These are phyloP conservation scores for Saccharum spontaneum DNA, from an alignment of 176 grass and related monocot species.

Conservation along the genomic window DNA sequence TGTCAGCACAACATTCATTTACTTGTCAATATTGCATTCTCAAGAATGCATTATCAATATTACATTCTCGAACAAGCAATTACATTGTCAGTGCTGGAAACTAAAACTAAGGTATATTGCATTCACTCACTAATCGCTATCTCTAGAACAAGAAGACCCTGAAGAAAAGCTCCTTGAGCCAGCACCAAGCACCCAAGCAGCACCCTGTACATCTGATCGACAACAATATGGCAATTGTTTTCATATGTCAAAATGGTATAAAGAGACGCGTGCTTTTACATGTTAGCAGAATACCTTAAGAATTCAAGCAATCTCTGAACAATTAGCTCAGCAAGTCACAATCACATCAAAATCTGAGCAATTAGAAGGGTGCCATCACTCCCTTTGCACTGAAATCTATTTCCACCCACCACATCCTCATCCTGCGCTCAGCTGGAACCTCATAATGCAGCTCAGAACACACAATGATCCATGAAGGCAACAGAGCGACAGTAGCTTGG, in stretches of 20 bases:
- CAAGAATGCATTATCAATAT: no score
- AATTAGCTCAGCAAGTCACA: conserved; percentile 34
- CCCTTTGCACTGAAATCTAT: conserved; percentile 54
- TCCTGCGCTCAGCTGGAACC: conserved; percentile 61
- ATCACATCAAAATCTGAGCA: background rate
- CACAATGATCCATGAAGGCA: background rate
- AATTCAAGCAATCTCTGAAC: background rate
- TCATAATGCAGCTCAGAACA: conserved; percentile 44
- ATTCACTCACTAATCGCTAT: background rate
- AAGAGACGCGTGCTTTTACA: background rate
- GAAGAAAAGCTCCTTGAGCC: background rate
- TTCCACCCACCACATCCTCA: conserved; percentile 66
- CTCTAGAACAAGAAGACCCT: background rate
- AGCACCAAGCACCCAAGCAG: background rate
- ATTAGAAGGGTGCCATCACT: conserved; percentile 53
- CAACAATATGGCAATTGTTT: conserved; percentile 38
- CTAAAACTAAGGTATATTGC: background rate
- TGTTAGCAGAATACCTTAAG: background rate
- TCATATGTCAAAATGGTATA: background rate
- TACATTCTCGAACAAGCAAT: no score
- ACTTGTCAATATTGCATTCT: background rate
- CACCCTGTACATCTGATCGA: conserved; percentile 47
- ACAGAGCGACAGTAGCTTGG: background rate
- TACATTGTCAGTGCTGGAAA: background rate
- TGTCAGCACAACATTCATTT: background rate